A percentile compares a stretch with the other conserved stretches of the same genome.
phyloP scores from a whole-genome alignment of 768 basidiomycete genomes.

The Lactifluus echinatus region DNA sequence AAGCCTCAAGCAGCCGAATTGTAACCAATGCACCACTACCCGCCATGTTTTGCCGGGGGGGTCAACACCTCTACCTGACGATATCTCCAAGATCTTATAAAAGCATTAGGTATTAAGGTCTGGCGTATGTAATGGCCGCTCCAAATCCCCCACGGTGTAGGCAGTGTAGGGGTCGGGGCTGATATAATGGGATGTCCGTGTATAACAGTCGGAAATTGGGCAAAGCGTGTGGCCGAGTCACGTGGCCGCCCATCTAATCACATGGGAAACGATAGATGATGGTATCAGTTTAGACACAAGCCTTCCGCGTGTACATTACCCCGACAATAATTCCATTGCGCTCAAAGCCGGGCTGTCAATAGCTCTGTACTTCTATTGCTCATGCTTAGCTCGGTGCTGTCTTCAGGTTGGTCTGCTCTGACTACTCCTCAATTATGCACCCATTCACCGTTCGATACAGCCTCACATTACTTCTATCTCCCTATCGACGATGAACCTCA shows the following conservation, averaged over 20 bases:
- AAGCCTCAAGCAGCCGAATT: not conserved
- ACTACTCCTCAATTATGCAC: not conserved
- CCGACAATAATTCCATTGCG: not conserved
- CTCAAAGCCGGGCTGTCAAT: not conserved
- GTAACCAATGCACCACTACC: not conserved
- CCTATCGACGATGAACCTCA: slow-evolving; percentile 53
- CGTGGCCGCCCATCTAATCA: slow-evolving; percentile 3
- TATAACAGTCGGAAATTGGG: no score
- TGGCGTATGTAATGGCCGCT: not conserved
- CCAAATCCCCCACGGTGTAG: no score
- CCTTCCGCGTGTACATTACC: not conserved
- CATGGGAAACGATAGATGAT: not conserved
- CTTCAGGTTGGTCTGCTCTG: slow-evolving; percentile 15
- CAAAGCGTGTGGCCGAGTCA: not conserved
- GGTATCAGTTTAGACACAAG: not conserved
- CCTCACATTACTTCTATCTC: slow-evolving; percentile 53
- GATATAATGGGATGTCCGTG: no score
- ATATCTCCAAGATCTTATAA: not conserved
- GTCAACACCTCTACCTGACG: no score
- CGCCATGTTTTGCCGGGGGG: no score
- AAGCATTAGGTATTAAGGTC: not conserved
- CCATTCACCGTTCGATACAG: slow-evolving; percentile 27
- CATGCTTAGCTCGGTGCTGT: slow-evolving; percentile 20
- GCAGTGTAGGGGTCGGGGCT: no score
- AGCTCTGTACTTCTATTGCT: not conserved